Base-by-base conservation (phyloP, 331 rosid species). In the Prunus yedoensis region DNA sequence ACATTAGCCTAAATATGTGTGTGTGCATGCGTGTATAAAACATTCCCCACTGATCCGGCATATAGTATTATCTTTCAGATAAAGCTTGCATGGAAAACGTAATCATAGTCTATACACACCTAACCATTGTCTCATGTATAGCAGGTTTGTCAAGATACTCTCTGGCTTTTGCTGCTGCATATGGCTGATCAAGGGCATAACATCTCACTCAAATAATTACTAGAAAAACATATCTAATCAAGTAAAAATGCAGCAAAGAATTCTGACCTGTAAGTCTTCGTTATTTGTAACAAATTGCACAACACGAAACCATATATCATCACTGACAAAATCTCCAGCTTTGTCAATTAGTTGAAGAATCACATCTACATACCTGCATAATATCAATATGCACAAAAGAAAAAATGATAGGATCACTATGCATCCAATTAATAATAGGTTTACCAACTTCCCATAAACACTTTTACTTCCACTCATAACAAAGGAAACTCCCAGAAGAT, bases 251-350 rank as follows among this genome's bases (percentile, higher is more conserved):
- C 65, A 76, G 58, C 72, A 75, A 75, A 68, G 73, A 60, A 75
- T 73, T 80, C 84, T 77, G 72, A 95, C 99, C 99, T 95, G 99
- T 76, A 95, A 89, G 78, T 95, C 99, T 85, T 95, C 99, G 75
- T 95, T 95, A 86, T 95, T 95, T 57, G 98, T 92, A 79, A 95
- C 99, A 82, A 95, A 95, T 80, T 95, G 99, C 78, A 95, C 99
- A 76, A 95, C 99, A 71, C 99, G 97, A 83, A 92, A 95, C 99
- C 99, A 95, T 77, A 95, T 95, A 87, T 95, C 99, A 77, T 95
- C 99, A 15, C 99, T 95, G 43, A 95, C 99, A 87, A 95, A 95
- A 83, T 95, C 99, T 80, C 98, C 99, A 1, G 99, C 99, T 92
- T 95, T 95, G 86, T 95, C 99, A 81, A 95, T 95, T 88, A 95